Conservation (phyloP, 768 basidiomycete genomes). For the Pleurotus citrinopileatus region DNA sequence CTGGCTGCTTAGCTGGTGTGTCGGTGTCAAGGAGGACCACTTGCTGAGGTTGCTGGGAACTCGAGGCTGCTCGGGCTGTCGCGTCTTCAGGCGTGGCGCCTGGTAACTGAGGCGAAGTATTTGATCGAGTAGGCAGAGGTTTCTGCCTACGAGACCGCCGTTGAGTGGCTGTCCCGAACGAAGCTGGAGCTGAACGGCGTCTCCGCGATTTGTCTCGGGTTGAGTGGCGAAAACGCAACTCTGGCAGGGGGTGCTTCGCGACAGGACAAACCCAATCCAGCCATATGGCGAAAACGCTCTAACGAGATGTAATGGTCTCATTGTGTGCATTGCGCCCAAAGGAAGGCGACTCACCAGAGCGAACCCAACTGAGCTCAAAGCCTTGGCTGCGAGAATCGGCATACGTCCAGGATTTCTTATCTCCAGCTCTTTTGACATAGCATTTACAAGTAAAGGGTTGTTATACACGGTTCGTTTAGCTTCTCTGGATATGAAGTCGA, state of each 20-base stretch:
- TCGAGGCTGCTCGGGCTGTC: neutral
- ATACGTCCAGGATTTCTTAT: constrained; percentile 13
- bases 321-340: neutral
- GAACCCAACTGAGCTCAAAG: constrained; percentile 27
- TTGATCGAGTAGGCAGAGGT: neutral
- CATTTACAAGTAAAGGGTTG: neutral
- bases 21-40: neutral
- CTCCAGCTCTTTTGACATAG: neutral
- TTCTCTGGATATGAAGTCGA: neutral
- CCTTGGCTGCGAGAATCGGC: constrained; percentile 20
- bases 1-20: neutral
- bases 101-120: neutral
- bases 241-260: neutral
- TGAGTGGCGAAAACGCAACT: neutral
- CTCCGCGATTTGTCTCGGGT: neutral
- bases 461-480: constrained; percentile 10
- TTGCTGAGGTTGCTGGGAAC: neutral
- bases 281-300: constrained; percentile 46
- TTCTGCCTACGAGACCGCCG: neutral
- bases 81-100: neutral
- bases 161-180: neutral
- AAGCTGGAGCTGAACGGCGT: constrained; percentile 4
- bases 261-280: constrained; percentile 16
- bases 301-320: constrained; percentile 8
- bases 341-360: constrained; percentile 31